Conservation (phyloP, 192 early-diverging fungal species). For the Rhizophagus sp. region DNA sequence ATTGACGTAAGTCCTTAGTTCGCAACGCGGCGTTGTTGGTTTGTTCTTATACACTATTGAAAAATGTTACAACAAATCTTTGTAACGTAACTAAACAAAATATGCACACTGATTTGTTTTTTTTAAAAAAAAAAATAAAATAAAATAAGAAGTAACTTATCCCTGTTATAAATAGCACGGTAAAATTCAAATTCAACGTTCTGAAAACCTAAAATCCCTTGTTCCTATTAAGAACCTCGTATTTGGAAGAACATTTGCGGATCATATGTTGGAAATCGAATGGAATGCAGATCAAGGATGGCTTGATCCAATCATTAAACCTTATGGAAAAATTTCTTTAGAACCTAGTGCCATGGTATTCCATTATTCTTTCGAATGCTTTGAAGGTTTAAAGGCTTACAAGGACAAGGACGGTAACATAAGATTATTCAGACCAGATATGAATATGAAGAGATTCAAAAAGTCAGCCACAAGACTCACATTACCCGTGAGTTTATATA, state of each 20-base stretch:
- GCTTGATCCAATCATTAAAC: constrained; percentile 82
- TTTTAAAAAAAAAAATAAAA: neutral
- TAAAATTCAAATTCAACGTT: constrained; percentile 36
- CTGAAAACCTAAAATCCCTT: constrained; percentile 55
- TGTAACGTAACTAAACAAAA: neutral
- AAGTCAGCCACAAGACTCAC: constrained; percentile 76
- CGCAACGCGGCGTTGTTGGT: neutral
- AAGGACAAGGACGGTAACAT: constrained; percentile 85
- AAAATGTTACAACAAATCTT: neutral
- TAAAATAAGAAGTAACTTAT: neutral
- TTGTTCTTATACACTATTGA: neutral
- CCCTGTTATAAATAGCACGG: constrained; percentile 3
- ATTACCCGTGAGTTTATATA: constrained; percentile 65
- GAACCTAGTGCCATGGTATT: constrained; percentile 89
- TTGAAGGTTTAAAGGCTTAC: constrained; percentile 94
- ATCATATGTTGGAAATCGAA: constrained; percentile 92
- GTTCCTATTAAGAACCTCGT: constrained; percentile 66
- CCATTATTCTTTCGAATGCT: constrained; percentile 93
- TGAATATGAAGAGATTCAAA: constrained; percentile 94
- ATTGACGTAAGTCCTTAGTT: neutral
- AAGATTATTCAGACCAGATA: constrained; percentile 93
- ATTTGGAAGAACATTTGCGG: constrained; percentile 90
- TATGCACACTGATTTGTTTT: neutral
- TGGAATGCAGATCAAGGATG: constrained; percentile 79
- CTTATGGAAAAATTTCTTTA: constrained; percentile 79